Evolutionary conservation across 176 grass and related monocot genomes (phyloP).

Genomic region (Canna indica): DNA sequence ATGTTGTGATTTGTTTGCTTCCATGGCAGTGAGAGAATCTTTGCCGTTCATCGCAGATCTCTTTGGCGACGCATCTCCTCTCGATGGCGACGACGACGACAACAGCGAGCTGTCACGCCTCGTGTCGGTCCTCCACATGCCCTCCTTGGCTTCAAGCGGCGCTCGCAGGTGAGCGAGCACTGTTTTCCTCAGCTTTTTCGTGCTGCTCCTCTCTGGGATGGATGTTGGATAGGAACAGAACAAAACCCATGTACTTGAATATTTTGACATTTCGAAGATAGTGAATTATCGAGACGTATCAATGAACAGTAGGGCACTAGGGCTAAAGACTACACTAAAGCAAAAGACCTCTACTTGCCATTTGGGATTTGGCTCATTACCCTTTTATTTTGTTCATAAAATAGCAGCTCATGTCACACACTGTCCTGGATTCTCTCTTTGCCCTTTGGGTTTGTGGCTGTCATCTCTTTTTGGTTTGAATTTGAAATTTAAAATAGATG

Average conservation of each 20-base stretch:
- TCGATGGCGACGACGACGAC: background rate
- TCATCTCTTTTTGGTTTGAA: background rate
- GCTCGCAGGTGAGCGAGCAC: conserved; percentile 7
- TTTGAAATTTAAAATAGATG: conserved; percentile 6
- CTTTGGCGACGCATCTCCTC: background rate
- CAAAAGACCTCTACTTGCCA: background rate
- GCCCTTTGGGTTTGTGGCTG: no score
- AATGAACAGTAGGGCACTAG: background rate
- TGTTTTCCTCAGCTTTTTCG: background rate
- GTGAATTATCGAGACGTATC: background rate
- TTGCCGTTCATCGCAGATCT: background rate
- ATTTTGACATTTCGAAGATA: background rate
- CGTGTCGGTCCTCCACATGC: conserved; percentile 24
- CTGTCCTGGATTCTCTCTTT: no score
- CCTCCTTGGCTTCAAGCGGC: conserved; percentile 35
- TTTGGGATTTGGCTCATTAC: background rate
- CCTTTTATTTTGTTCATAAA: background rate
- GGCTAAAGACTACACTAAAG: no score
- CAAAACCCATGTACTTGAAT: background rate
- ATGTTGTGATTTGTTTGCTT: background rate
- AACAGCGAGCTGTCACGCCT: conserved; percentile 18
- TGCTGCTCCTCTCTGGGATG: background rate
- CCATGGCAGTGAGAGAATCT: background rate
- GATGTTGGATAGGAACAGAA: background rate
- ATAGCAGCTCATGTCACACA: no score